phyloP scores from a whole-genome alignment of 1,284 basidiomycete species.

The Schizophyllum commune region DNA sequence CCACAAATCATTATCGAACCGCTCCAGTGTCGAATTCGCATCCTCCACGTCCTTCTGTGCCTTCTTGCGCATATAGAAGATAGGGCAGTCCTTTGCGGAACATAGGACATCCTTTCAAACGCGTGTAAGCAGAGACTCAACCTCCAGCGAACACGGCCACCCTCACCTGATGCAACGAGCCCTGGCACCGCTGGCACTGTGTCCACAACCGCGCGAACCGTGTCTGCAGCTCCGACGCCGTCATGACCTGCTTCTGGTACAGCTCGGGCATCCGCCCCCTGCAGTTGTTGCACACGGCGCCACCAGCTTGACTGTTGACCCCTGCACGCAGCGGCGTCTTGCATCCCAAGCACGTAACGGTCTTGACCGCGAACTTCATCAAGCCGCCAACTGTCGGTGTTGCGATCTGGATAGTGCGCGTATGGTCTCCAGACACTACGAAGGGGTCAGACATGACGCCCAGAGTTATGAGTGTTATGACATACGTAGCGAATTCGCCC shows the following conservation, averaged over 20 bases:
- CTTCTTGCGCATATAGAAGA: conserved; percentile 97
- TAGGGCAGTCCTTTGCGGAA: conserved; percentile 95
- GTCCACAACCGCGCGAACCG: conserved; percentile 94
- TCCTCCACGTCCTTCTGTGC: conserved; percentile 95
- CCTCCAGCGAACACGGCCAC: not conserved
- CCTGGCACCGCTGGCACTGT: conserved; percentile 94
- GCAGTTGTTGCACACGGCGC: conserved; percentile 92
- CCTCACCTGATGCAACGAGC: conserved; percentile 84
- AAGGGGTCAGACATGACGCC: conserved; percentile 5
- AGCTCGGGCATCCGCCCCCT: conserved; percentile 76
- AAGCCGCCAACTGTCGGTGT: conserved; percentile 91
- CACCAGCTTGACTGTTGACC: conserved; percentile 49
- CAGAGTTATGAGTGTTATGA: conserved; percentile 10
- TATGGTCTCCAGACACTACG: conserved; percentile 89
- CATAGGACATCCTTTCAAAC: conserved; percentile 82
- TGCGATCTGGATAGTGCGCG: conserved; percentile 87
- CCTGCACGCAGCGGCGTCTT: conserved; percentile 77
- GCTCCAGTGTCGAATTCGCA: conserved; percentile 64
- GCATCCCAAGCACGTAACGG: conserved; percentile 88
- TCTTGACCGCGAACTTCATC: conserved; percentile 97
- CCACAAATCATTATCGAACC: conserved; percentile 74
- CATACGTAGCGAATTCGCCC: conserved; percentile 76
- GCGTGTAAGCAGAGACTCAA: not conserved
- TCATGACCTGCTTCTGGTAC: conserved; percentile 81
- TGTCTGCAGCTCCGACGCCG: conserved; percentile 75